A percentile compares a stretch with the other conserved stretches of the same genome.
Conservation (phyloP, 345 rosid species). For the Streptanthus diversifolius region DNA sequence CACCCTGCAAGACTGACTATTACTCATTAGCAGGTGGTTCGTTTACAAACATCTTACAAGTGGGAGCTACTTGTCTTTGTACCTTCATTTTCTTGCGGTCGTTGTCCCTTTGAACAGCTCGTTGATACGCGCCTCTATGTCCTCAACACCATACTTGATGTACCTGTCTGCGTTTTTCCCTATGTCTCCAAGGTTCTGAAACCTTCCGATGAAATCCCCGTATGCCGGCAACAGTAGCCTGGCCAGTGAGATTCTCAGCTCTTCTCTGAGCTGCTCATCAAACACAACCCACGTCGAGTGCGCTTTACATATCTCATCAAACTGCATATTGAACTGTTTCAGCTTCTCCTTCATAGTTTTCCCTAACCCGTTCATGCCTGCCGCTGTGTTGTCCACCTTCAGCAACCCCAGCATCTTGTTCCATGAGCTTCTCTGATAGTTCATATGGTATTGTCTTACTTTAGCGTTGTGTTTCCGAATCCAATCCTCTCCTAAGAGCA, state of each 20-base stretch:
- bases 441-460: slow-evolving; percentile 50
- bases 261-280: slow-evolving; percentile 72
- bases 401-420: slow-evolving; percentile 53
- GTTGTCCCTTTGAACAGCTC: slow-evolving; percentile 57
- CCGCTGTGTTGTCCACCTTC: slow-evolving; percentile 45
- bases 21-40: slow-evolving; percentile 20
- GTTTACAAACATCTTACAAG: slow-evolving; percentile 3
- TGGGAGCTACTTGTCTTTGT: background rate
- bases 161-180: slow-evolving; percentile 50
- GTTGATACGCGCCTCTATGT: slow-evolving; percentile 50
- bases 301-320: slow-evolving; percentile 51
- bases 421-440: slow-evolving; percentile 75
- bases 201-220: slow-evolving; percentile 50
- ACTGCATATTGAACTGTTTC: slow-evolving; percentile 46
- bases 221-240: slow-evolving; percentile 58
- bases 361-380: slow-evolving; percentile 39
- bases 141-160: slow-evolving; percentile 46
- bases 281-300: slow-evolving; percentile 57
- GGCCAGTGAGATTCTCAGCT: slow-evolving; percentile 44
- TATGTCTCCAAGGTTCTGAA: slow-evolving; percentile 52
- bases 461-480: slow-evolving; percentile 75
- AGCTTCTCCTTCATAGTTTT: slow-evolving; percentile 61
- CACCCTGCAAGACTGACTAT: slow-evolving; percentile 28
- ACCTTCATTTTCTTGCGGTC: slow-evolving; percentile 53
- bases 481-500: slow-evolving; percentile 81